Evolutionary conservation across 1,284 basidiomycete genomes (phyloP).

Genomic region (Naganishia sp.): DNA sequence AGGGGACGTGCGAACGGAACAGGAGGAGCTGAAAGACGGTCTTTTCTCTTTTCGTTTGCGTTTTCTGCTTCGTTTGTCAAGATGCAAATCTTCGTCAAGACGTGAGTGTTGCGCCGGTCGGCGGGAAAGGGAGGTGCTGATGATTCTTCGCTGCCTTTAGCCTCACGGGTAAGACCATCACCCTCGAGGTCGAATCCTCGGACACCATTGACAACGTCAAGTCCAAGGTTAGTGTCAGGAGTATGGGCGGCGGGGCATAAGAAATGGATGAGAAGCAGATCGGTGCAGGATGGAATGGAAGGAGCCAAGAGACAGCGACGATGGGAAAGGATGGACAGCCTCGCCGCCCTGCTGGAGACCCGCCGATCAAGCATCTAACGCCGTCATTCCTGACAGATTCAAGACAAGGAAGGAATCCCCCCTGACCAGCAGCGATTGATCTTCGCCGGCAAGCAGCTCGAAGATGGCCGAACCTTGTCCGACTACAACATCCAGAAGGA

Average conservation of each 20-base stretch:
- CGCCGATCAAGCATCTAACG: slow-evolving; percentile 6
- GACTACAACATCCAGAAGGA: slow-evolving; percentile 99
- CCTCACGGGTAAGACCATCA: slow-evolving; percentile 52
- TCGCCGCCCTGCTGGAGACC: background rate
- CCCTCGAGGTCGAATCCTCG: too few relatives aligned
- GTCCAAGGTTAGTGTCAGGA: slow-evolving; percentile 48
- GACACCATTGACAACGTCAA: slow-evolving; percentile 39
- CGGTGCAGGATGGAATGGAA: background rate
- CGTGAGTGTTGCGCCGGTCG: slow-evolving; percentile 38
- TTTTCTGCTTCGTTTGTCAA: slow-evolving; percentile 11
- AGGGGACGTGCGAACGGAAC: background rate
- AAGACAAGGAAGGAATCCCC: slow-evolving; percentile 71
- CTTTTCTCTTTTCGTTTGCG: slow-evolving; percentile 8
- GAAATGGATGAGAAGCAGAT: background rate
- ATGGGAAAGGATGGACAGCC: background rate
- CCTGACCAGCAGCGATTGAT: slow-evolving; percentile 93
- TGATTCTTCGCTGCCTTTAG: slow-evolving; percentile 53
- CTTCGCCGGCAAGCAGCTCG: slow-evolving; percentile 93
- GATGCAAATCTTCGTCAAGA: slow-evolving; percentile 63
- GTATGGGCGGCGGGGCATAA: background rate
- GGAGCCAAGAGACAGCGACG: background rate
- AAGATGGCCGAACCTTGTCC: slow-evolving; percentile 89
- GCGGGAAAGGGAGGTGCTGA: background rate
- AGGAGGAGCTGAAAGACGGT: slow-evolving; percentile 24
- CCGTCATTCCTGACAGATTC: slow-evolving; percentile 53